A percentile compares a stretch with the other conserved stretches of the same genome.
phyloP scores from a whole-genome alignment of 768 basidiomycete genomes.

The Tricholoma matsutake region DNA sequence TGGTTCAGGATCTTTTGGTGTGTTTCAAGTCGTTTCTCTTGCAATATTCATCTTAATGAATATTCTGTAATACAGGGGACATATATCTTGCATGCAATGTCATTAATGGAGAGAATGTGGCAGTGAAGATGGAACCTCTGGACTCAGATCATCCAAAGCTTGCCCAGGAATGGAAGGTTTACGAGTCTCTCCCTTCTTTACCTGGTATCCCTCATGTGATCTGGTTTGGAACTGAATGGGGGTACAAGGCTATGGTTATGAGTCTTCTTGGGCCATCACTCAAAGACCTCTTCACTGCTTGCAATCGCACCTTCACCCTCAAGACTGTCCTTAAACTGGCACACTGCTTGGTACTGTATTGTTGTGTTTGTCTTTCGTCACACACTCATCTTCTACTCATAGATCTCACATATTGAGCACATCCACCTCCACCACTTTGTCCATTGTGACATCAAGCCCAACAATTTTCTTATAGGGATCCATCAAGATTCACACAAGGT shows the following conservation, averaged over 20 bases:
- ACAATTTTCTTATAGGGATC: neutral
- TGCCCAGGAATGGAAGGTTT: conserved; percentile 68
- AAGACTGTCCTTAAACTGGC: conserved; percentile 3
- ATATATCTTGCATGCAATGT: conserved; percentile 42
- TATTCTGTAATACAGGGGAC: too few relatives aligned
- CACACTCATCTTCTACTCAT: neutral
- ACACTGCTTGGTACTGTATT: neutral
- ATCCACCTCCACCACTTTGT: neutral
- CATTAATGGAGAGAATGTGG: conserved; percentile 80
- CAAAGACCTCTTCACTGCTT: conserved; percentile 1
- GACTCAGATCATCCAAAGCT: conserved; percentile 67
- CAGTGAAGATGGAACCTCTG: conserved; percentile 58
- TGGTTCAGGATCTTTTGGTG: conserved; percentile 4
- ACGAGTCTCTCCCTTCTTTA: conserved; percentile 73
- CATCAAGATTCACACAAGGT: neutral
- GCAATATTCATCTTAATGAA: too few relatives aligned
- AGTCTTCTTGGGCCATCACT: conserved; percentile 47
- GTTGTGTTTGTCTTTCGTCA: neutral
- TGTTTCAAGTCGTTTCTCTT: neutral
- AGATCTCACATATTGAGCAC: conserved; percentile 1
- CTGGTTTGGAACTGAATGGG: conserved; percentile 63
- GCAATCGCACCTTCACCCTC: neutral
- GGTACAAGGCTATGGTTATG: conserved; percentile 48
- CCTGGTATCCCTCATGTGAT: conserved; percentile 71
- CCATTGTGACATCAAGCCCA: conserved; percentile 3